Conservation (phyloP, 257 asterid genomes). For the Nicotiana tabacum region DNA sequence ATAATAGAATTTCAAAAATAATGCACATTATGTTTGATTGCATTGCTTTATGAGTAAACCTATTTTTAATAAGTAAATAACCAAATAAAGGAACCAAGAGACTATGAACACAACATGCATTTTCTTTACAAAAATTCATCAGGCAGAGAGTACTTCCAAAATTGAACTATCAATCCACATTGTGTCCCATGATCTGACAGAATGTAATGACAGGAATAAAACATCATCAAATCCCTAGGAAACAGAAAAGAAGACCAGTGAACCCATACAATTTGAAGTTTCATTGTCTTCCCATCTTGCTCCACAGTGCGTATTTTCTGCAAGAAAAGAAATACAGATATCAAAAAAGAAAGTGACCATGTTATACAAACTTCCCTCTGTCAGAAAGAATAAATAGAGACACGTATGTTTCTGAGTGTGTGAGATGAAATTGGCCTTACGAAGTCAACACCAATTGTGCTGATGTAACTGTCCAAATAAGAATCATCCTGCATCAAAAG, state of each 20-base stretch:
- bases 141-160: neutral
- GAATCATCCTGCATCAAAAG: constrained; percentile 59
- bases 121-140: neutral
- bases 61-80: neutral
- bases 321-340: constrained; percentile 9
- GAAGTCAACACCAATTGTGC: constrained; percentile 82
- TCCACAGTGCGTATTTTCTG: constrained; percentile 90
- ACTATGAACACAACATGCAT: neutral
- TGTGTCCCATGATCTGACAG: neutral
- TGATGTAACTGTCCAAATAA: constrained; percentile 74
- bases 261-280: constrained; percentile 63
- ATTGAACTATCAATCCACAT: neutral
- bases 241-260: neutral
- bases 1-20: neutral
- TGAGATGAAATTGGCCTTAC: constrained; percentile 33
- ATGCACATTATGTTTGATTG: neutral
- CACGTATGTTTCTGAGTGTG: neutral
- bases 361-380: neutral
- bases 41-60: neutral
- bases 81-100: neutral
- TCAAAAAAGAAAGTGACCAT: neutral
- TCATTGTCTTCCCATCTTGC: constrained; percentile 79
- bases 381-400: neutral
- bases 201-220: neutral
- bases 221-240: no score